These are phyloP conservation scores for Kalaharituber pfeilii DNA, from an alignment of 2,329 filamentous ascomycete species.

Conservation along the genomic window DNA sequence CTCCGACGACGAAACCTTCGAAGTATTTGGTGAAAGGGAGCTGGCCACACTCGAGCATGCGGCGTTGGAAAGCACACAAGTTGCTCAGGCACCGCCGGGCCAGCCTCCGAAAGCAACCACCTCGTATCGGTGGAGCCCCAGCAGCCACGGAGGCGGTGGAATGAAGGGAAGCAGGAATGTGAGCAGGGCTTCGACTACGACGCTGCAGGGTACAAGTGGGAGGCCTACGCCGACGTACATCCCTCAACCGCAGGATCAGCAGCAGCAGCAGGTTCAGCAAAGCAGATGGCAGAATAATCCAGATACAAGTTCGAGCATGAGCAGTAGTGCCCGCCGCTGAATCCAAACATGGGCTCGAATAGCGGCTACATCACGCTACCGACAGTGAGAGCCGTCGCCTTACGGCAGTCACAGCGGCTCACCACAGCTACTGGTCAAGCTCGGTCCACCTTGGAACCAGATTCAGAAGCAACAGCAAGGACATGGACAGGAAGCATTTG, in stretches of 20 bases:
- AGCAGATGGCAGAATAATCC: neutral
- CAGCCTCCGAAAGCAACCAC: slow-evolving; percentile 18
- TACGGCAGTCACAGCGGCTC: neutral
- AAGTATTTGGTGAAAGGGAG: slow-evolving; percentile 40
- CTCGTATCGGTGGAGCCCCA: slow-evolving; percentile 19
- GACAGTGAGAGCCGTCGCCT: slow-evolving; percentile 4
- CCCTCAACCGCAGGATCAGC: neutral
- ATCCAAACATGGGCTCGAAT: slow-evolving; percentile 8
- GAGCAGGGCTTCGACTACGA: no score
- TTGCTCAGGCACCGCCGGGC: slow-evolving; percentile 23
- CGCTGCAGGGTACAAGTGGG: no score
- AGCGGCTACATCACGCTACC: neutral
- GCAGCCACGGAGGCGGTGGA: slow-evolving; percentile 7
- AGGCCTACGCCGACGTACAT: neutral
- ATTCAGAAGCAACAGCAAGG: no score
- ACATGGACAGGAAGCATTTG: no score
- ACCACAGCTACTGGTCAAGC: no score
- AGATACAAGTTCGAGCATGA: neutral
- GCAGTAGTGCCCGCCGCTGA: slow-evolving; percentile 5
- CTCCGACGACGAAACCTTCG: slow-evolving; percentile 43
- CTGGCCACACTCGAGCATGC: slow-evolving; percentile 47
- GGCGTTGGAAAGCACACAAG: slow-evolving; percentile 41
- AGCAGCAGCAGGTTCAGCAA: neutral
- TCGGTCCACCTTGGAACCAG: no score
- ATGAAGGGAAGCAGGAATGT: no score